Evolutionary conservation across 2,329 filamentous ascomycete species (phyloP).

Genomic region (Aspergillus sp.): DNA sequence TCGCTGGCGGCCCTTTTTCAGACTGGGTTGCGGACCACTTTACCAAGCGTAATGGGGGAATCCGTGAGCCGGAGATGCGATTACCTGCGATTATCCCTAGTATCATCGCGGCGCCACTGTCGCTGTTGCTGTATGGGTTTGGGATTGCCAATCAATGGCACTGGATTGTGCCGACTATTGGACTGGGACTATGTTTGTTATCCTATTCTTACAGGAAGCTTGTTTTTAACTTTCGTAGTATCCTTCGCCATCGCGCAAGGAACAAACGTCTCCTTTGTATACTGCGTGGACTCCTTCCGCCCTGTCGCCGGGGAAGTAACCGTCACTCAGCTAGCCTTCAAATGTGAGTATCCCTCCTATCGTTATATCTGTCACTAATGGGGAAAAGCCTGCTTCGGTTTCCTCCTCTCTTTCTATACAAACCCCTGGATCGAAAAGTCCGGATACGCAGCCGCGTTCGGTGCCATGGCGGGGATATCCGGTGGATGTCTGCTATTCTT

Average conservation of each 20-base stretch:
- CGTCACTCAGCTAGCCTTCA: slow-evolving; percentile 10
- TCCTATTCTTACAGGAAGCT: too few relatives aligned
- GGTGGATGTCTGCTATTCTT: not conserved
- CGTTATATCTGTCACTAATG: not conserved
- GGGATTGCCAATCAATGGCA: slow-evolving; percentile 31
- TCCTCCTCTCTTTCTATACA: slow-evolving; percentile 15
- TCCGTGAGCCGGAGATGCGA: slow-evolving; percentile 35
- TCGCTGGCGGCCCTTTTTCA: slow-evolving; percentile 6
- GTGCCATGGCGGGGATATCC: slow-evolving; percentile 9
- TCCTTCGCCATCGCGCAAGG: slow-evolving; percentile 7
- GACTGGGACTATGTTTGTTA: slow-evolving; percentile 30
- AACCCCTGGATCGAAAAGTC: slow-evolving; percentile 12
- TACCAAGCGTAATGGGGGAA: slow-evolving; percentile 38
- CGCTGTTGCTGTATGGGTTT: slow-evolving; percentile 33
- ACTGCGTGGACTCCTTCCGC: slow-evolving; percentile 13
- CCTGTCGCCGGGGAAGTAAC: slow-evolving; percentile 8
- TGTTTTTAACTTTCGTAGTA: not conserved
- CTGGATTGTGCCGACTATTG: slow-evolving; percentile 59
- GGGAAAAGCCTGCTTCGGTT: slow-evolving; percentile 4
- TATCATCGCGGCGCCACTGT: slow-evolving; percentile 26
- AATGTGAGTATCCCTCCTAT: not conserved
- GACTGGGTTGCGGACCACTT: slow-evolving; percentile 36
- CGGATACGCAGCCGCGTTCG: slow-evolving; percentile 8
- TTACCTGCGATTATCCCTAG: slow-evolving; percentile 17
- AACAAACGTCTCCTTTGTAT: slow-evolving; percentile 8